Base-by-base conservation (phyloP, 169 alveolate genomes). In the Cystoisospora suis region DNA sequence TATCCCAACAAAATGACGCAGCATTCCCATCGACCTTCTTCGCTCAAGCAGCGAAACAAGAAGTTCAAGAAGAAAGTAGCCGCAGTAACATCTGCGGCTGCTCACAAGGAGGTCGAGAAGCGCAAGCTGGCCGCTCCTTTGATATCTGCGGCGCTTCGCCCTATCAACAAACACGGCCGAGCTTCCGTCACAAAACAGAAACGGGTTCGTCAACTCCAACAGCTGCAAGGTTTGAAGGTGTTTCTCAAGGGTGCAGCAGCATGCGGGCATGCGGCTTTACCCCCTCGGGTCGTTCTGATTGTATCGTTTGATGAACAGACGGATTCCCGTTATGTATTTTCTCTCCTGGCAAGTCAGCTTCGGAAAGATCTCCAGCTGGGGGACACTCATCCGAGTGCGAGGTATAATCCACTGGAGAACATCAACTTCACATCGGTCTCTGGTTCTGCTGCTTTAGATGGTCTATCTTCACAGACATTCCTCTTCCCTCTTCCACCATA, bases 41-140 rank as follows among this genome's bases (percentile, higher is more conserved):
- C 94, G 27, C 89, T 85, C 77, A 86, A 85, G 38, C 93, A 90
- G 77, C 93, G 75, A 32, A 90, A 90, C 85, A 90, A 86, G 89
- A 88, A 90, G 27, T 90, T 85, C 75, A 90, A 90, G 77, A 89
- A 89, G 34, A 20, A 87, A 29, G 45, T 85, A 17, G 80, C 87
- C n/a, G 87, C 70, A 40, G 72, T 42, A 59, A 86, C 83, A 65
- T 79, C 89, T 17, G 75, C 89, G 32, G 34, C 69, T 34, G 80
- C 90, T 38, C 46, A 81, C 53, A 69, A 49, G 47, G 89, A 59
- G 69, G 87, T 70, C 9, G 79, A 90, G 81, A 90, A 81, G 75
- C 86, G 93, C 12, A 81, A 38, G 47, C 53, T 45, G 38, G 87
- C 90, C 4, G 90, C 90, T 5, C 38, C 88, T 2, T 32, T 44